Base-by-base conservation (phyloP, 495 filamentous ascomycete species). In the Aeminium ludgeri region DNA sequence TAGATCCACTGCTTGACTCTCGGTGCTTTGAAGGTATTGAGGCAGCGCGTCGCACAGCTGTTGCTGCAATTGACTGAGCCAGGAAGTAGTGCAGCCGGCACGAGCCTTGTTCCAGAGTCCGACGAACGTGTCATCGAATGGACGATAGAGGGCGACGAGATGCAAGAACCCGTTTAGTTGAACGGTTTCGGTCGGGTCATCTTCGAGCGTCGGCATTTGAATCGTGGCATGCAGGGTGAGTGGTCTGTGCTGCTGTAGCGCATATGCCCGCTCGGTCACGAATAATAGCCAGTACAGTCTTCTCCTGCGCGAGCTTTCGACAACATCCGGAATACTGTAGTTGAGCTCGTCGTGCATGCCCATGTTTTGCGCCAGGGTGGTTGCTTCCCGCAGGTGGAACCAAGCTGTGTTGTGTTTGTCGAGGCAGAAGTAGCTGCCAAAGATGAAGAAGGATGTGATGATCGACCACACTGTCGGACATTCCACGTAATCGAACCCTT, bases 371-470 rank as follows among this genome's bases (percentile, higher is more conserved):
- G 59, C 61, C 10, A 81, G 52, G 5, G 79, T 82, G 1, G 75
- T 80, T 3, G 76, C 76, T 57, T 82, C 76, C 15, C 78, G 71
- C 4, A 82, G 62, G 58, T 79, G 69, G 50, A 76, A 80, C 73
- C 78, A 84, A 0, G 78, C 78, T 55, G 75, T 73, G 49, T 77
- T 72, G 53, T 79, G 74, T 56, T 73, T 66, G 34, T 79, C 77
- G 20, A 87, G 62, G 36, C 75, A 78, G 46, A 79, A 80, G 56
- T 78, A 75, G 35, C 75, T 77, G 4, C 75, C 80, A 52, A 81
- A 89, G 8, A 84, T 59, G 51, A 89, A 86, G 59, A 79, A 89
- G 3, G 78, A 84, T 10, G 82, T 86, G 41, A 80, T 67, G 8
- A 87, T 64, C 10, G 63, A 76, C 49, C 76, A 74, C 25, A 82